A percentile compares a stretch with the other conserved stretches of the same genome.
Conservation (phyloP, 129 eudicot genomes). For the Heracleum sosnowskyi region DNA sequence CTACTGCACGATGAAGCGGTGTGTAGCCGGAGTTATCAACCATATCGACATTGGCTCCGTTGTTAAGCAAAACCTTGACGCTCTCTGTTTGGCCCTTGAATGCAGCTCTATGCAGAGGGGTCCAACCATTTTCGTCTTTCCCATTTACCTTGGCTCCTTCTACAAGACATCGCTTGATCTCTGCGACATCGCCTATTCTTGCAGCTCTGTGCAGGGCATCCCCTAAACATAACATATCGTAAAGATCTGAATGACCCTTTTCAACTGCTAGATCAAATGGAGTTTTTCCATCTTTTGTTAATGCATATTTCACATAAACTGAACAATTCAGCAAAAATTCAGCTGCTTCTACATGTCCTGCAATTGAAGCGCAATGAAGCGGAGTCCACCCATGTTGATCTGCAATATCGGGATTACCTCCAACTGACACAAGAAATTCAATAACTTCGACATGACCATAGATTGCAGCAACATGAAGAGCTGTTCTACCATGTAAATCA, state of each 20-base stretch:
- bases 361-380: slow-evolving; percentile 43
- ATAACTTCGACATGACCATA: slow-evolving; percentile 36
- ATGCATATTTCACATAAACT: slow-evolving; percentile 32
- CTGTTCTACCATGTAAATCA: slow-evolving; percentile 41
- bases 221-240: slow-evolving; percentile 40
- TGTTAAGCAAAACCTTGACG: slow-evolving; percentile 38
- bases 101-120: slow-evolving; percentile 65
- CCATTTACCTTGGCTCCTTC: slow-evolving; percentile 52
- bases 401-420: slow-evolving; percentile 36
- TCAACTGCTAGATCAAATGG: slow-evolving; percentile 51
- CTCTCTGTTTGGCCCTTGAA: slow-evolving; percentile 52
- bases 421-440: slow-evolving; percentile 50
- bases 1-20: slow-evolving; percentile 50
- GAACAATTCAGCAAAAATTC: slow-evolving; percentile 36
- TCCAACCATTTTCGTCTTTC: slow-evolving; percentile 73
- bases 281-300: slow-evolving; percentile 45
- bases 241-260: slow-evolving; percentile 34
- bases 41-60: slow-evolving; percentile 50
- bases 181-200: slow-evolving; percentile 28
- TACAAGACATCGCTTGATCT: slow-evolving; percentile 31
- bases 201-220: slow-evolving; percentile 53
- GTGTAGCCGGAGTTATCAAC: slow-evolving; percentile 44
- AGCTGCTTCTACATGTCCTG: slow-evolving; percentile 43
- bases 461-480: slow-evolving; percentile 54
- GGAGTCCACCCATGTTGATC: slow-evolving; percentile 48